Evolutionary conservation across 179 eudicot genomes (phyloP).

Genomic region (Dionaea muscipula): DNA sequence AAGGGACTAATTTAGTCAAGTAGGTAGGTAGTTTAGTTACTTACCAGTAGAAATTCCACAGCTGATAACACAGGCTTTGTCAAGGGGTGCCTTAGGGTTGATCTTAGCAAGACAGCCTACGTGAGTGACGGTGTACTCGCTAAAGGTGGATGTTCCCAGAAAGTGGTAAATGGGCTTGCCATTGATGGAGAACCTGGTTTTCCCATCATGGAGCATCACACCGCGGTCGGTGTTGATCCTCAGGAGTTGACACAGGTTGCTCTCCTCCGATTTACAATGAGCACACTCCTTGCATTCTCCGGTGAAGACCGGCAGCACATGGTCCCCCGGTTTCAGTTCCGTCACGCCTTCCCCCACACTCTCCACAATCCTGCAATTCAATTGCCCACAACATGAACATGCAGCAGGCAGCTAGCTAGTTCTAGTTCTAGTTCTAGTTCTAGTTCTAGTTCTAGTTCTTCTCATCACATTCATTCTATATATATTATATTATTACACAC

Average conservation of each 20-base stretch:
- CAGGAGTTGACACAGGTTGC: conserved; percentile 5
- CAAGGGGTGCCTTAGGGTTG: background rate
- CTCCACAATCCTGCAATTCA: background rate
- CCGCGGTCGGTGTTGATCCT: conserved; percentile 2
- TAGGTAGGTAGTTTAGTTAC: too few species aligned
- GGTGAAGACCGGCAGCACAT: conserved; percentile 3
- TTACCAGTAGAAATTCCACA: conserved; percentile 4
- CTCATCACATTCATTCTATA: too few species aligned
- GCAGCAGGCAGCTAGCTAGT: too few species aligned
- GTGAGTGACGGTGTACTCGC: conserved; percentile 1
- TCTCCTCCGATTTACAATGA: conserved; percentile 4
- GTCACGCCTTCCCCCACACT: conserved; percentile 4
- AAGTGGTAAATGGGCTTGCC: conserved; percentile 4
- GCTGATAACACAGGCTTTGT: background rate
- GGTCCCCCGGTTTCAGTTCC: background rate
- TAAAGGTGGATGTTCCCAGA: background rate
- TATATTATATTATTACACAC: too few species aligned
- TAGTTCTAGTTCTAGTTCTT: too few species aligned
- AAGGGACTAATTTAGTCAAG: too few species aligned
- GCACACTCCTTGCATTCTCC: conserved; percentile 2
- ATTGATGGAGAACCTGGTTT: background rate
- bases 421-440: too few species aligned
- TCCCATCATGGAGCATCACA: background rate
- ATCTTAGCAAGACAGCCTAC: conserved; percentile 2
- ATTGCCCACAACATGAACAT: background rate